Conservation (phyloP, 805 yeast species). For the Lipomyces sp. region DNA sequence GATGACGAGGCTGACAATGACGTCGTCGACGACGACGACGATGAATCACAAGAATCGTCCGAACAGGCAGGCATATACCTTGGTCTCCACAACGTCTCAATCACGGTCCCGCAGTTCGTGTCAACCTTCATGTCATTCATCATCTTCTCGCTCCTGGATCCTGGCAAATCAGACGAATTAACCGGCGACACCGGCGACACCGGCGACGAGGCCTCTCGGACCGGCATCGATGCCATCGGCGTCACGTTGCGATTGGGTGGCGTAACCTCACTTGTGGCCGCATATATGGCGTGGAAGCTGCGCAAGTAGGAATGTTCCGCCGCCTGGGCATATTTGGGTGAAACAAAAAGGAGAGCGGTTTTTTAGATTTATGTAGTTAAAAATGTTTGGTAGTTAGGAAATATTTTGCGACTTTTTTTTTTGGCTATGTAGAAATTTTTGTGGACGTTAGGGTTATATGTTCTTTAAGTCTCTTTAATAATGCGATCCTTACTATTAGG, state of each 20-base stretch:
- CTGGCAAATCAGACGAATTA: slow-evolving; percentile 28
- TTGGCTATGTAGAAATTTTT: no score
- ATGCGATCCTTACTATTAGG: no score
- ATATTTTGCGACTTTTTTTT: no score
- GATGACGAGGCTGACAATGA: slow-evolving; percentile 4
- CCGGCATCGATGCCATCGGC: slow-evolving; percentile 48
- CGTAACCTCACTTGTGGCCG: slow-evolving; percentile 46
- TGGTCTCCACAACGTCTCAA: slow-evolving; percentile 49
- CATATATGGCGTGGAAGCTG: slow-evolving; percentile 39
- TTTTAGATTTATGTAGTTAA: background rate
- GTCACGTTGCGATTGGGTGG: slow-evolving; percentile 48
- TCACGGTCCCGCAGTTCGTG: slow-evolving; percentile 49
- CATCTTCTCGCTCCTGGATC: slow-evolving; percentile 44
- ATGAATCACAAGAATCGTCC: slow-evolving; percentile 21
- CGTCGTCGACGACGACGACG: slow-evolving; percentile 7
- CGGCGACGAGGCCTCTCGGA: slow-evolving; percentile 38
- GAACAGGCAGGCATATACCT: slow-evolving; percentile 48
- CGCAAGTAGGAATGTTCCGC: background rate
- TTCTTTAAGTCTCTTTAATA: no score
- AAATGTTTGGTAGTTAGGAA: background rate
- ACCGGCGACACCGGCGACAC: slow-evolving; percentile 28
- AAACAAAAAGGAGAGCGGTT: background rate
- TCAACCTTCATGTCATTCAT: slow-evolving; percentile 49
- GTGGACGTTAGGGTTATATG: no score
- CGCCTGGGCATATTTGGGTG: background rate